phyloP scores from a whole-genome alignment of 164 flowering plant species.

The Sedum album region DNA sequence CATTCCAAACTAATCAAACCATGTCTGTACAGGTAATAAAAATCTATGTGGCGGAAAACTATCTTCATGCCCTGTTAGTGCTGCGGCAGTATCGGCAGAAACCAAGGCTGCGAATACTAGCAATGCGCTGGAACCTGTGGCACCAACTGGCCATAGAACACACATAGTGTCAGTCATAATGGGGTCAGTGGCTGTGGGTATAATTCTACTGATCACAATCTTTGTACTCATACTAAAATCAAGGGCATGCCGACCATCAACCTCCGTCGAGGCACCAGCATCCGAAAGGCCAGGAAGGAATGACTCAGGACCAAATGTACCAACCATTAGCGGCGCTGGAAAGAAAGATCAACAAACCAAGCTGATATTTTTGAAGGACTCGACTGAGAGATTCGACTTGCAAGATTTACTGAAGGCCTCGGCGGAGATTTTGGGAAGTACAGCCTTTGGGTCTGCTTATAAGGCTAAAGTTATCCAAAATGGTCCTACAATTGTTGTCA shows the following conservation, averaged over 20 bases:
- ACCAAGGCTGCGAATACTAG: background rate
- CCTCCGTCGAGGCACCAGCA: background rate
- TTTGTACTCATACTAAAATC: background rate
- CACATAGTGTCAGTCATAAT: background rate
- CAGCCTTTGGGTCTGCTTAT: slow-evolving; percentile 65
- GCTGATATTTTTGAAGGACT: slow-evolving; percentile 50
- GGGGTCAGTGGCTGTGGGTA: background rate
- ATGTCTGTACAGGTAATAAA: background rate
- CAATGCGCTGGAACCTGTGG: background rate
- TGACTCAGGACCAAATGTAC: background rate
- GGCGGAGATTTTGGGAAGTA: slow-evolving; percentile 75
- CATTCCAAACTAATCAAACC: background rate
- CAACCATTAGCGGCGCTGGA: background rate
- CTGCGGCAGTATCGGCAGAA: background rate
- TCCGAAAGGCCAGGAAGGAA: background rate
- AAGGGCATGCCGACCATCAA: background rate
- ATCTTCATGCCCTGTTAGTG: background rate
- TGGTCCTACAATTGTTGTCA: slow-evolving; percentile 63
- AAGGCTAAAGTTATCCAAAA: slow-evolving; percentile 42
- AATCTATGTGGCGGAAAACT: slow-evolving; percentile 3
- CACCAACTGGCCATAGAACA: background rate
- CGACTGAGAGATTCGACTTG: slow-evolving; percentile 47
- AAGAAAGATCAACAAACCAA: slow-evolving; percentile 21
- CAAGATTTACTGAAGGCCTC: slow-evolving; percentile 71
- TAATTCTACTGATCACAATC: background rate